Evolutionary conservation across 2,329 filamentous ascomycete species (phyloP), one percentile per base, ranked within the genome.

Genomic region (Phyllachora maydis): DNA sequence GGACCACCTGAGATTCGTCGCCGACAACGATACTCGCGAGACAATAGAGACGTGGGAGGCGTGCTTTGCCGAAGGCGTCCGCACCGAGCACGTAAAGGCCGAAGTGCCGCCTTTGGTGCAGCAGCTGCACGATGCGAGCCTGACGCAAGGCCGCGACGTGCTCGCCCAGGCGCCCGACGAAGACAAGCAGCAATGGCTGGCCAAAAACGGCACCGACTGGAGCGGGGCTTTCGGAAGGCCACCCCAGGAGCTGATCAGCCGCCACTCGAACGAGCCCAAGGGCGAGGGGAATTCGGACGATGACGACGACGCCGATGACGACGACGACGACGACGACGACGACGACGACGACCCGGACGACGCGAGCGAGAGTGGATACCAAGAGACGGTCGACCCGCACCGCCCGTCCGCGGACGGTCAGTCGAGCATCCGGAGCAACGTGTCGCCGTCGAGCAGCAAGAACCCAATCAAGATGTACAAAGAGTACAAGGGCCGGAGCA

Each of bases 31-130:
- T 41, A 73, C 75, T 2, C 72, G 85, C 16, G 88, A 95, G 53
- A 93, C 83, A 0, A 91, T 79, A 32, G 85, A 95, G 50, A 77
- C 75, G 0, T 95, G 83, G 81, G 82, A 93, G 45, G 78, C 82
- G 1, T 93, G 85, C 43, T 66, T 75, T 19, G 69, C 81, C 0
- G 83, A 95, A 45, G 85, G 85, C 8, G 78, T 92, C 0, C 68
- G 88, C 3, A 49, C 58, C 9, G 63, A 70, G 26, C 61, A 67
- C 14, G 79, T 93, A 1, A 52, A 62, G 7, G 61, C 69, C 13
- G 74, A 90, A 37, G 55, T 92, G 0, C 78, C 82, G 0, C 65
- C 70, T 1, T 50, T 64, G 8, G 60, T 85, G 0, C 66, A 76
- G 43, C 60, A 73, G 36, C 54, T 92, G 8, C 85, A 95, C 42